phyloP scores from a whole-genome alignment of 2,329 filamentous ascomycete genomes.

The Escovopsis weberi region DNA sequence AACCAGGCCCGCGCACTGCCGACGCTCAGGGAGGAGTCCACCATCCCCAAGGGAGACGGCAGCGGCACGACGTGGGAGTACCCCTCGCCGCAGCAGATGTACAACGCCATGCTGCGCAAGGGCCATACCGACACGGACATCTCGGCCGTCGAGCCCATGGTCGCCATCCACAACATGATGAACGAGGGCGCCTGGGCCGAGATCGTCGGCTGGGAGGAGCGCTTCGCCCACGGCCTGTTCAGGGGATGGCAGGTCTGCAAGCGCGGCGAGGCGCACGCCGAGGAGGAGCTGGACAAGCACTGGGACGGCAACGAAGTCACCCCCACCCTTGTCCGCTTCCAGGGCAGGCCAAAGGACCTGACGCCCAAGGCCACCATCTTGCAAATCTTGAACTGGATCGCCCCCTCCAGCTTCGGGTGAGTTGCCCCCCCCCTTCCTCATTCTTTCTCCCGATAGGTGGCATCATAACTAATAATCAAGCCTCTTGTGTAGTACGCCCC shows the following conservation, averaged over 20 bases:
- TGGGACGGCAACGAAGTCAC: constrained; percentile 38
- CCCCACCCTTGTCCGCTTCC: constrained; percentile 72
- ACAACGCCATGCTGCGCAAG: constrained; percentile 92
- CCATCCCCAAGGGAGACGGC: constrained; percentile 75
- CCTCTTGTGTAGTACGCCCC: constrained; percentile 43
- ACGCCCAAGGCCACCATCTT: constrained; percentile 85
- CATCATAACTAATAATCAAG: no score
- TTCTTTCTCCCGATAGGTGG: no score
- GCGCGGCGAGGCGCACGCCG: constrained; percentile 52
- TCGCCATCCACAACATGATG: constrained; percentile 92
- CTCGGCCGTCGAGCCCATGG: constrained; percentile 91
- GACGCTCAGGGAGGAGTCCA: constrained; percentile 67
- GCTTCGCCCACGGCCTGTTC: constrained; percentile 61
- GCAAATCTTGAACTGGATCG: constrained; percentile 63
- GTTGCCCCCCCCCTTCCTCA: constrained; percentile 14
- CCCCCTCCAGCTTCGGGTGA: constrained; percentile 65
- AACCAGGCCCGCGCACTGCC: constrained; percentile 63
- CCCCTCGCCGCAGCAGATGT: constrained; percentile 97
- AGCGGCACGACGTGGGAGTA: constrained; percentile 80
- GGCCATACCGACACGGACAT: constrained; percentile 89
- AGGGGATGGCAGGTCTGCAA: constrained; percentile 61
- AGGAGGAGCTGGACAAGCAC: constrained; percentile 31
- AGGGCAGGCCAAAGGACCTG: constrained; percentile 74
- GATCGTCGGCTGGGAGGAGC: constrained; percentile 84
- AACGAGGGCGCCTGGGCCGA: constrained; percentile 97